Evolutionary conservation across 352 stramenopile genomes (phyloP), one percentile per base, ranked within the genome.

Genomic region (Globisporangium nodosum): DNA sequence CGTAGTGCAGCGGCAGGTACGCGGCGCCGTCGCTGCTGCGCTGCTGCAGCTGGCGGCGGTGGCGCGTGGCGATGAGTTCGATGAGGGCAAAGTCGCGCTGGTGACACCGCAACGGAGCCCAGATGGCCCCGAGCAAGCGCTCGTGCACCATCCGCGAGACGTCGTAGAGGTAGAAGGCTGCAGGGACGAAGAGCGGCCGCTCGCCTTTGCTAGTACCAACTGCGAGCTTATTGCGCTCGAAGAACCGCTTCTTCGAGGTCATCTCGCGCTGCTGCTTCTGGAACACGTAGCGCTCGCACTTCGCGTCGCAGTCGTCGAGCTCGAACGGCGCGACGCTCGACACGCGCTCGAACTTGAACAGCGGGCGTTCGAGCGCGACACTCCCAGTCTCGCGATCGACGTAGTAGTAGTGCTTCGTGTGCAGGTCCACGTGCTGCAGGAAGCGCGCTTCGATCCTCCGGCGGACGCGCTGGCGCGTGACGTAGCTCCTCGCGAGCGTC

Each of bases 321-420:
- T 85, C 74, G n/a, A 76, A 84, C 31, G 74, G 76, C 54, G 53
- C 40, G 1, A 66, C 54, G 15, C 61, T 58, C 1, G 74, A 80
- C 8, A 65, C 73, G 12, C 58, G 65, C 0, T 31, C 51, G 27
- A 61, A 70, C 0, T 49, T 65, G 45, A 73, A 81, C 21, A 88
- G 16, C 2, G 78, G 78, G 3, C 76, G 72, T 4, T 69, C 65
- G 2, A 88, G 71, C 31, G 71, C 58, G 16, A 89, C 48, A 12
- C 64, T 48, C 3, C 62, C 69, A 12, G 58, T 73, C 9, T 69
- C 24, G 0, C 35, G 71, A 54, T 91, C 75, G 8, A 76, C 64
- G 45, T 86, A 91, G 64, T 88, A 91, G 52, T 69, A 87, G n/a
- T 83, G 59, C 0, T 42, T 56, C 9, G 81, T 88, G 8, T 67